Conservation (phyloP, 2,329 filamentous ascomycete species). For the Trichoderma atroviride region DNA sequence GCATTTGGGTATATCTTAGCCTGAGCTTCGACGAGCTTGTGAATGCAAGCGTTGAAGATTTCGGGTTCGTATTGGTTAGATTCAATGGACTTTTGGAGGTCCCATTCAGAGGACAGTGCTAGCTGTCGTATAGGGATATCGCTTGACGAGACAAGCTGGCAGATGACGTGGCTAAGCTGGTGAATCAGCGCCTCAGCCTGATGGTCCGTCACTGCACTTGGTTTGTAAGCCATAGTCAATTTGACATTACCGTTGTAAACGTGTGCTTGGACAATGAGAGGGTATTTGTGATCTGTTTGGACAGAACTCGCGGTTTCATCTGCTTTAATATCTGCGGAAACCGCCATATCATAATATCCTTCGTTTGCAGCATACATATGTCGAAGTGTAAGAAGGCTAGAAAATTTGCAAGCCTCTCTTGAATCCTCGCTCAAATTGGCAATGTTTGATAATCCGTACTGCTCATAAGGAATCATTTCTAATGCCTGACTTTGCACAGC, state of each 20-base stretch:
- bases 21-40: background rate
- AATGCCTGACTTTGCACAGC: conserved; percentile 25
- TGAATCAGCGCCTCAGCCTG: conserved; percentile 2
- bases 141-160: background rate
- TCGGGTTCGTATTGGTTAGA: background rate
- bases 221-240: background rate
- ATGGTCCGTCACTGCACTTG: background rate
- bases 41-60: conserved; percentile 5
- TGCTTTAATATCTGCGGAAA: background rate
- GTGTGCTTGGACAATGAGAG: conserved; percentile 1
- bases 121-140: background rate
- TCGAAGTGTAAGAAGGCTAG: conserved; percentile 29
- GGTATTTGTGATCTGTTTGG: background rate
- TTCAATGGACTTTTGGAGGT: background rate
- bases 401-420: conserved; percentile 29
- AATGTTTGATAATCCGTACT: conserved; percentile 32
- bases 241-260: background rate
- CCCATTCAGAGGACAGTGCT: background rate
- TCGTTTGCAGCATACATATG: background rate
- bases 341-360: background rate
- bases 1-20: too few relatives aligned
- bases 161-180: background rate
- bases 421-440: conserved; percentile 21
- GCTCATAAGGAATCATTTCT: conserved; percentile 30
- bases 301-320: background rate